Evolutionary conservation across 106 monocot genomes (phyloP), one percentile per base, ranked within the genome.

Genomic region (Allium sativum): DNA sequence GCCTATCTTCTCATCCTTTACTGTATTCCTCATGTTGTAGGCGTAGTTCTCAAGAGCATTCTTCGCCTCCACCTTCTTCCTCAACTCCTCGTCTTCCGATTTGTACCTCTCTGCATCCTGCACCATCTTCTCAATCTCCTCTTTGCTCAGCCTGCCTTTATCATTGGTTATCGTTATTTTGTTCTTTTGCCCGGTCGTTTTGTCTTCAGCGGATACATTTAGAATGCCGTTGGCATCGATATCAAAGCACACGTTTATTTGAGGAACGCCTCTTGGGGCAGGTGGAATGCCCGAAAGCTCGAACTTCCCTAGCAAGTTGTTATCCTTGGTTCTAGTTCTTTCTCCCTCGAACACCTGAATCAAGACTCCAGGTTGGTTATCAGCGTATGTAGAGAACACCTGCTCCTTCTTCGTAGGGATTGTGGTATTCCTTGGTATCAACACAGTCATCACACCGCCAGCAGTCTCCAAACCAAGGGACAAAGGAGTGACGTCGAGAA

Each of bases 1-100:
- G 61, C 81, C 77, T 20, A 81, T 77, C 15, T 77, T 81, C 3
- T 80, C 77, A 58, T 81, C 84, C 52, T 81, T 77, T 20, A 85
- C 81, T 15, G 81, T 77, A 14, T 66, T 66, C 42, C 66, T 66
- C 66, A 66, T 66, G 54, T 66, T 66, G 40, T 54, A 66, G 18
- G 66, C 66, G 19, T 66, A 66, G 54, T 66, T 66, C 66, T 66
- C 66, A 8, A 66, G 44, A 17, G 66, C 66, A 55, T 66, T 66
- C 53, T 66, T 66, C 1, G 66, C 31, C 16, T 66, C 66, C 21
- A 66, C 66, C 41, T 66, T 66, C 66, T 55, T 66, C n/a, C n/a
- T n/a, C n/a, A n/a, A n/a, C n/a, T n/a, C n/a, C n/a, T n/a, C n/a
- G n/a, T n/a, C n/a, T n/a, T n/a, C n/a, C n/a, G n/a, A n/a, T n/a